Evolutionary conservation across 2,329 filamentous ascomycete species (phyloP).

Genomic region (Monilinia laxa): DNA sequence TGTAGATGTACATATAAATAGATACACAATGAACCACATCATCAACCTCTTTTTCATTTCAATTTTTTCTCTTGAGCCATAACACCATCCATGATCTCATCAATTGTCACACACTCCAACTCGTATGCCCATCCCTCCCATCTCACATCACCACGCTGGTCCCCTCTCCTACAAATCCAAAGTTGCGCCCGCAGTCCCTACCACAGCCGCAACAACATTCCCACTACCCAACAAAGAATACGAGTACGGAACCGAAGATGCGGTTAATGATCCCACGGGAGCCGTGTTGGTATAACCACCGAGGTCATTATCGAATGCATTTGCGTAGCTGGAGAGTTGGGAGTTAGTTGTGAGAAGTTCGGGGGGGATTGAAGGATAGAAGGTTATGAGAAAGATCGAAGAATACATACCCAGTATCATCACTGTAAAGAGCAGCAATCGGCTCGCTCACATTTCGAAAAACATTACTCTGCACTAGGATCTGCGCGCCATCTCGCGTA

Average conservation of each 20-base stretch:
- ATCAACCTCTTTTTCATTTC: too few relatives aligned
- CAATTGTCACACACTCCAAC: too few relatives aligned
- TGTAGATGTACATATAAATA: too few relatives aligned
- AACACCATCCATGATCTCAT: too few relatives aligned
- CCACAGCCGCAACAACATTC: conserved; percentile 45
- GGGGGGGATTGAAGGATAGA: too few relatives aligned
- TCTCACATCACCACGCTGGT: too few relatives aligned
- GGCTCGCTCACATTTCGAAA: conserved; percentile 47
- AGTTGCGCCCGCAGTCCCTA: conserved; percentile 42
- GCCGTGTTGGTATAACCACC: conserved; percentile 50
- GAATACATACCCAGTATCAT: conserved; percentile 21
- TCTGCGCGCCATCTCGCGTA: conserved; percentile 51
- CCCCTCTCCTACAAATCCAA: conserved; percentile 31
- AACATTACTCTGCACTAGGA: conserved; percentile 51
- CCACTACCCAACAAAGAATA: conserved; percentile 53
- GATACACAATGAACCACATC: too few relatives aligned
- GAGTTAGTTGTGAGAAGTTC: neutral
- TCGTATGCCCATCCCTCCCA: neutral
- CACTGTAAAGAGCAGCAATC: conserved; percentile 25
- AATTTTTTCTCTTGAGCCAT: too few relatives aligned
- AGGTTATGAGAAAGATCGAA: too few relatives aligned
- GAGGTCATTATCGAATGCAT: conserved; percentile 48
- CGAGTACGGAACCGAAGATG: conserved; percentile 49
- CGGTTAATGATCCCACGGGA: conserved; percentile 48
- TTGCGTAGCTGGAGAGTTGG: conserved; percentile 36